A percentile compares a stretch with the other conserved stretches of the same genome.
These are phyloP conservation scores for Paraconiothyrium brasiliense DNA, from an alignment of 2,329 filamentous ascomycete genomes.

Conservation along the genomic window DNA sequence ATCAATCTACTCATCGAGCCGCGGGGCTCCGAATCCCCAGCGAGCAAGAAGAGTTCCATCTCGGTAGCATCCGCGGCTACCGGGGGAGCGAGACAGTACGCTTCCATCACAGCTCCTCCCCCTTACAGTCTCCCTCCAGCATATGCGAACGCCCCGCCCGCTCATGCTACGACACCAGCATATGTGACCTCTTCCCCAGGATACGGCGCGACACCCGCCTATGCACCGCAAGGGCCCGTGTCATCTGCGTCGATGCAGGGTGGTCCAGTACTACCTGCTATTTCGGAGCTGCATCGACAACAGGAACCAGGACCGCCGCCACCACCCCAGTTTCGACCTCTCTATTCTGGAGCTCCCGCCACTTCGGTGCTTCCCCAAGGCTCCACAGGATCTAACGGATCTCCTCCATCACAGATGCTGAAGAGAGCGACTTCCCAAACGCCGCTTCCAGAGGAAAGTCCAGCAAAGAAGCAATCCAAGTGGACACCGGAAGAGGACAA, in stretches of 20 bases:
- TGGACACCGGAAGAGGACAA: constrained; percentile 94
- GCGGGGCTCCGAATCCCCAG: constrained; percentile 74
- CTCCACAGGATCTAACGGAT: constrained; percentile 39
- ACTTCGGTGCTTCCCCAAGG: constrained; percentile 32
- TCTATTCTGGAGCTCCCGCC: constrained; percentile 54
- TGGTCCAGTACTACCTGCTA: constrained; percentile 50
- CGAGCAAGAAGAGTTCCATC: constrained; percentile 56
- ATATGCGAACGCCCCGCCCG: constrained; percentile 41
- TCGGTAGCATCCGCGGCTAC: constrained; percentile 50
- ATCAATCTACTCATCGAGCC: constrained; percentile 88
- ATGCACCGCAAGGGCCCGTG: constrained; percentile 35
- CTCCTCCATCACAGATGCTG: constrained; percentile 44
- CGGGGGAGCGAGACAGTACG: constrained; percentile 53
- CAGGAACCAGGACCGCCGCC: constrained; percentile 48
- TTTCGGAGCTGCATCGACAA: constrained; percentile 49
- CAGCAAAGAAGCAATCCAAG: constrained; percentile 76
- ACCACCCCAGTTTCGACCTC: constrained; percentile 48
- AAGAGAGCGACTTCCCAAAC: constrained; percentile 51
- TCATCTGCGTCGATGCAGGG: constrained; percentile 45
- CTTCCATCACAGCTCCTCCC: constrained; percentile 40
- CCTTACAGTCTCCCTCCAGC: constrained; percentile 48
- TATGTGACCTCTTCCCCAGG: constrained; percentile 39
- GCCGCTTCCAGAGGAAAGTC: constrained; percentile 46
- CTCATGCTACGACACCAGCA: constrained; percentile 43
- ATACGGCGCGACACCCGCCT: constrained; percentile 41